Percentiles rank a stretch among this genome's conserved stretches.
Evolutionary conservation across 306 rosid genomes (phyloP).

Genomic region (Citrullus amarus): DNA sequence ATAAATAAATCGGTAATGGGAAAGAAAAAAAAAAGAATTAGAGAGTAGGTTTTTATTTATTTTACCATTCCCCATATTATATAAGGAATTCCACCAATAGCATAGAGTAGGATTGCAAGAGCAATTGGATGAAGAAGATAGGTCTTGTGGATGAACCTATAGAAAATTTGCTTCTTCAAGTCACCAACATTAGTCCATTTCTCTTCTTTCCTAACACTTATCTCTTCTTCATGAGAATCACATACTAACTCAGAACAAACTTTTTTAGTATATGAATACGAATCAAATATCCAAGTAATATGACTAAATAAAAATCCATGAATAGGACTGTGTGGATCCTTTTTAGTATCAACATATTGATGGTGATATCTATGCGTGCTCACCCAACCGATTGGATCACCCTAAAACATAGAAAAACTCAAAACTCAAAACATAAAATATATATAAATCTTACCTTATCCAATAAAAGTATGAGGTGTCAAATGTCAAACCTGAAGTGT

Average conservation of each 20-base stretch:
- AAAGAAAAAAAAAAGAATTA: too few species aligned
- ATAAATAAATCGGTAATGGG: too few species aligned
- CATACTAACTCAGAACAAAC: constrained; percentile 15
- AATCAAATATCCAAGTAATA: constrained; percentile 18
- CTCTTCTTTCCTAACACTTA: constrained; percentile 15
- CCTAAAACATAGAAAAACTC: background rate
- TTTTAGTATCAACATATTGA: background rate
- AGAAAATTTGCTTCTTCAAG: background rate
- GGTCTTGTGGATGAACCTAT: background rate
- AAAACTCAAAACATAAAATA: too few species aligned
- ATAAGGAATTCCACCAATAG: constrained; percentile 21
- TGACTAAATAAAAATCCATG: constrained; percentile 87
- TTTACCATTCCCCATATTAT: constrained; percentile 77
- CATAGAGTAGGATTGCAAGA: constrained; percentile 31
- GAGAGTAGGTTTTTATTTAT: background rate
- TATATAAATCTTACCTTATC: too few species aligned
- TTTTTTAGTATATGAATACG: constrained; percentile 29
- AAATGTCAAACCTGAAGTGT: background rate
- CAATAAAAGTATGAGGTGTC: background rate
- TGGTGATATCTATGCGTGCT: constrained; percentile 58
- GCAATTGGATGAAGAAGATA: background rate
- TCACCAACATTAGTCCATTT: constrained; percentile 34
- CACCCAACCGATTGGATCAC: constrained; percentile 29
- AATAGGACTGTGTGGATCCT: constrained; percentile 41
- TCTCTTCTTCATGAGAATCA: background rate